Evolutionary conservation across 2,329 filamentous ascomycete genomes (phyloP).

Genomic region (Colletotrichum destructivum): DNA sequence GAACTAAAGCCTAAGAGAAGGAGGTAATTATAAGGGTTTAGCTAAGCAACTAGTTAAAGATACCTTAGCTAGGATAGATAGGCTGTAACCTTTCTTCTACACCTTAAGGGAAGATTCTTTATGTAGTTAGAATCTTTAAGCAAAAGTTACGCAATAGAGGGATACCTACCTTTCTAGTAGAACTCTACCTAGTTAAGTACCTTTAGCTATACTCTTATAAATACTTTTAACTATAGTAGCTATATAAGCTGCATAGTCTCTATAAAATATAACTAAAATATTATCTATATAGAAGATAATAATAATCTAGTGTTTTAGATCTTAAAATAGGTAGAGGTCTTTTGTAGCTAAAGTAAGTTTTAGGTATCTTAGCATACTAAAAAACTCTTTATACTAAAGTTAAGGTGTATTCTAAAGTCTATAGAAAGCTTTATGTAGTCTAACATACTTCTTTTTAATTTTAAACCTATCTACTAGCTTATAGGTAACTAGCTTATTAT

Average conservation of each 20-base stretch:
- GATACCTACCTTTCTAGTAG: neutral
- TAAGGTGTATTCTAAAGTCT: neutral
- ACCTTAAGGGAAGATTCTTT: too few relatives aligned
- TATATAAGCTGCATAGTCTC: too few relatives aligned
- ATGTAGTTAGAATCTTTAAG: too few relatives aligned
- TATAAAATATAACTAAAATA: neutral
- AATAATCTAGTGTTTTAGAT: neutral
- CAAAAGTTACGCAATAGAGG: too few relatives aligned
- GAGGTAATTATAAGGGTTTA: too few relatives aligned
- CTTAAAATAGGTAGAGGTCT: neutral
- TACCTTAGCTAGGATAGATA: neutral
- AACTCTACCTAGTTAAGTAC: neutral
- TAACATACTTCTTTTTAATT: too few relatives aligned
- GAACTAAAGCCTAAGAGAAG: too few relatives aligned
- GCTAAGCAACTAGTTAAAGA: too few relatives aligned
- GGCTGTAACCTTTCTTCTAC: fast-evolving
- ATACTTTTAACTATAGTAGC: neutral
- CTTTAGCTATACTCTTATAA: too few relatives aligned
- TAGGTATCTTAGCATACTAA: neutral
- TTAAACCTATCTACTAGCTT: too few relatives aligned
- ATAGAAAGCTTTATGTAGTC: neutral
- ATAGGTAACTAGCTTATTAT: too few relatives aligned
- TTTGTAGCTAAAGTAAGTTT: neutral
- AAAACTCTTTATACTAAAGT: neutral
- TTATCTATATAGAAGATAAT: neutral